These are phyloP conservation scores for Picochlorum sp. DNA, from an alignment of 139 green algal species.

Conservation along the genomic window DNA sequence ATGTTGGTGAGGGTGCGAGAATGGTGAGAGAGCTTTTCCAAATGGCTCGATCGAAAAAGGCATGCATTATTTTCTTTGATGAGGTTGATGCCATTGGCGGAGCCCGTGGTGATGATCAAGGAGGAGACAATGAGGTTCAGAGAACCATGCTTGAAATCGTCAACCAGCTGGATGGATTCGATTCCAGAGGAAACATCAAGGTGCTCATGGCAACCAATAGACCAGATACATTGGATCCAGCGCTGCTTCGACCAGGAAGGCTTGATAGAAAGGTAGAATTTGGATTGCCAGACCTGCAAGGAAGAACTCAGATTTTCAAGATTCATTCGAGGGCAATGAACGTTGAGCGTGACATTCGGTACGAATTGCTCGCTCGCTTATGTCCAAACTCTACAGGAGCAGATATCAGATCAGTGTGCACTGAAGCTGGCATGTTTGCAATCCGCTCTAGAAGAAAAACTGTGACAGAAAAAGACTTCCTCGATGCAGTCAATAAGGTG, in stretches of 20 bases:
- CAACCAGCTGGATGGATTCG: constrained; percentile 99
- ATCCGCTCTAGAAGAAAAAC: constrained; percentile 89
- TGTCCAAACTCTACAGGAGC: constrained; percentile 94
- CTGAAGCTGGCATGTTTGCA: constrained; percentile 94
- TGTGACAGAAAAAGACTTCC: constrained; percentile 98
- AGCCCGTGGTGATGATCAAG: constrained; percentile 90
- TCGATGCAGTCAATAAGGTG: constrained; percentile 97
- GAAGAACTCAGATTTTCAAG: constrained; percentile 85
- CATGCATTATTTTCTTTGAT: constrained; percentile 99
- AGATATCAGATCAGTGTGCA: constrained; percentile 92
- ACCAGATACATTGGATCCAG: constrained; percentile 95
- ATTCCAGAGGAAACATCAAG: constrained; percentile 98
- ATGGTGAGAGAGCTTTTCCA: constrained; percentile 72
- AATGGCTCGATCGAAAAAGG: constrained; percentile 97
- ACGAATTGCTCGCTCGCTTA: constrained; percentile 87
- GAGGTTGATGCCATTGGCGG: constrained; percentile 97
- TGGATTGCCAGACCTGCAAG: constrained; percentile 90
- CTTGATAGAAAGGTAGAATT: constrained; percentile 99
- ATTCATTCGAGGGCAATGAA: constrained; percentile 98
- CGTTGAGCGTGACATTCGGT: constrained; percentile 93
- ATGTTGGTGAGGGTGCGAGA: constrained; percentile 94
- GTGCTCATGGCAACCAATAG: constrained; percentile 95
- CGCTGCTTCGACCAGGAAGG: constrained; percentile 86
- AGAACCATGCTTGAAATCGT: constrained; percentile 99
- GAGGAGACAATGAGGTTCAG: constrained; percentile 99